Evolutionary conservation across 345 rosid species (phyloP), one percentile per base, ranked within the genome.

Genomic region (Mallotus nudiflorus): DNA sequence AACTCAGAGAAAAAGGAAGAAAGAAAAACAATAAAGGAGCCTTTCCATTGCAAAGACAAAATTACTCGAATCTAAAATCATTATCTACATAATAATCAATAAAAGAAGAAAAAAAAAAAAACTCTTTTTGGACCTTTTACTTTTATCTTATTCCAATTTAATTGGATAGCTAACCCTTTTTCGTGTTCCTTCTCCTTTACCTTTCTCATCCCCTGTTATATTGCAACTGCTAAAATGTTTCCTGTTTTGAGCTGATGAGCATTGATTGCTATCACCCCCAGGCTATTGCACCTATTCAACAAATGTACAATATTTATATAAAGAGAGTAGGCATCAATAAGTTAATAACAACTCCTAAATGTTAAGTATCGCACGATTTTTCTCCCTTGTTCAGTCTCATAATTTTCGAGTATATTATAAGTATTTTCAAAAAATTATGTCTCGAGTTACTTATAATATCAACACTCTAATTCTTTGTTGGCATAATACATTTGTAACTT

Each of bases 31-130:
- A n/a, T n/a, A n/a, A n/a, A n/a, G n/a, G n/a, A n/a, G n/a, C n/a
- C n/a, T n/a, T n/a, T n/a, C n/a, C n/a, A n/a, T n/a, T n/a, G n/a
- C n/a, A n/a, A n/a, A n/a, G n/a, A n/a, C n/a, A n/a, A n/a, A n/a
- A n/a, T n/a, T n/a, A n/a, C n/a, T 72, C 55, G 10, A 46, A 49
- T 49, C 60, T n/a, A 50, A 31, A 24, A 63, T 28, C 53, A 39
- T 18, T 52, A 0, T 54, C 1, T 13, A 5, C 18, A 18, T 48
- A 50, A 50, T 3, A 13, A 3, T 1, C 5, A 50, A 13, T 50
- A 24, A 16, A 13, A 22, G 20, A 4, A 24, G 56, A 27, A 48
- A 48, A 48, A 48, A 3, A 14, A 48, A 14, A 48, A 3, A 14
- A 48, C 1, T 72, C 42, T 18, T 40, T 29, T 62, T 14, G 37